Base-by-base conservation (phyloP, 805 yeast species). In the Barnettozyma wickerhamii region DNA sequence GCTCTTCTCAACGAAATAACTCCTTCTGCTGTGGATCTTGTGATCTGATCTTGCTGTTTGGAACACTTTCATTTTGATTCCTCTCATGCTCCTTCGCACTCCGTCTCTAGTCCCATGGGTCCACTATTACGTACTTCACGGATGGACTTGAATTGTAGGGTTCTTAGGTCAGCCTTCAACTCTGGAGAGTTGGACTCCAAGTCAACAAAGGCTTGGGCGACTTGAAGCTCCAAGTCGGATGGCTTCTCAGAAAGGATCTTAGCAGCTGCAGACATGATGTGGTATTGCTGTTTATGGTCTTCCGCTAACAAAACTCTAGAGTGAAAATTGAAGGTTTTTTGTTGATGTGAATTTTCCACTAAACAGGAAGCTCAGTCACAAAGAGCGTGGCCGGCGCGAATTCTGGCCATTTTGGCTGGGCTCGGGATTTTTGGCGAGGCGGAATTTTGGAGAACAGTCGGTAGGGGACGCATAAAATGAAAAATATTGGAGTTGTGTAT, bases 161-260 rank as follows among this genome's bases (percentile, higher is more conserved):
- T 89, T 82, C 97, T 89, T 74, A 93, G 82, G 65, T 89, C 97
- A 67, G 96, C 90, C 84, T 90, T 91, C 73, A 90, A 79, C 71
- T 91, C 98, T 64, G 95, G 79, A 69, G 95, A 87, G 72, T 84
- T 77, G 66, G 76, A 67, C 81, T 93, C 98, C 73, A 93, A 81
- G 78, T 93, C 99, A 64, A 82, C 71, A 71, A 93, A 86, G 67
- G 98, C 96, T 79, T 91, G 97, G 66, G 96, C 97, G 70, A 93
- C 95, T 79, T 91, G 95, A 75, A 93, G 86, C 81, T 93, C 99
- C 75, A 93, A 89, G 78, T 93, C 98, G 70, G 93, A 71, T 78
- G 99, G 98, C 67, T 86, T 86, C 69, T 84, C 81, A 68, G 89
- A 81, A 74, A 91, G 83, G 75, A 93, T 81, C 81, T 93, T 93